These are phyloP conservation scores for Penicillium thymicola DNA, from an alignment of 2,329 filamentous ascomycete genomes.

Conservation along the genomic window DNA sequence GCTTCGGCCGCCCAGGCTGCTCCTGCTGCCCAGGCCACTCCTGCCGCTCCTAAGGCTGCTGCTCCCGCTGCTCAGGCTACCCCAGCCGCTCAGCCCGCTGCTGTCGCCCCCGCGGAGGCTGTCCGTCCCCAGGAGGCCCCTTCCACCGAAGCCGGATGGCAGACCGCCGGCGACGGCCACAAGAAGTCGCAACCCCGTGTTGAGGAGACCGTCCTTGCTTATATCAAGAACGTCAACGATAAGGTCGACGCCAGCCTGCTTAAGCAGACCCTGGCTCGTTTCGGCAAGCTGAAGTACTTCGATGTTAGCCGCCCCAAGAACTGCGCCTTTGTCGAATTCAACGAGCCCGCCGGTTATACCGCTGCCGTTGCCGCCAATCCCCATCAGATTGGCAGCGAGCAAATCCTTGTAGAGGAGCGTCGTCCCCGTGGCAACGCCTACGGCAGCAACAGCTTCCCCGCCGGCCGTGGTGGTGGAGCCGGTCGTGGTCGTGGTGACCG, in stretches of 20 bases:
- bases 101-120: constrained; percentile 33
- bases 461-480: constrained; percentile 62
- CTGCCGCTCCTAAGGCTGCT: constrained; percentile 33
- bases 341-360: constrained; percentile 73
- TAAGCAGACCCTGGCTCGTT: constrained; percentile 66
- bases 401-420: constrained; percentile 83
- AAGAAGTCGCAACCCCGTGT: constrained; percentile 77
- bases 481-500: constrained; percentile 68
- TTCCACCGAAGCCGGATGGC: constrained; percentile 72
- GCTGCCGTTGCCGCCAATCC: constrained; percentile 81
- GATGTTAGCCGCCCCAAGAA: constrained; percentile 75
- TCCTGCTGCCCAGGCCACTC: constrained; percentile 31
- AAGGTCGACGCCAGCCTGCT: constrained; percentile 76
- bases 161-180: constrained; percentile 74
- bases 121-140: constrained; percentile 72
- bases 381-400: constrained; percentile 76
- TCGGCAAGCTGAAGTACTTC: constrained; percentile 62
- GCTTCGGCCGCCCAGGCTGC: constrained; percentile 37
- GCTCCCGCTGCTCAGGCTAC: constrained; percentile 31
- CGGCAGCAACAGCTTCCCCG: constrained; percentile 62
- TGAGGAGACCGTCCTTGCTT: constrained; percentile 75
- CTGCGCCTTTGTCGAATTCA: constrained; percentile 95
- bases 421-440: constrained; percentile 70
- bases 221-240: constrained; percentile 93
- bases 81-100: constrained; percentile 34